phyloP scores from a whole-genome alignment of 257 asterid species.

The Leonotis leonurus region DNA sequence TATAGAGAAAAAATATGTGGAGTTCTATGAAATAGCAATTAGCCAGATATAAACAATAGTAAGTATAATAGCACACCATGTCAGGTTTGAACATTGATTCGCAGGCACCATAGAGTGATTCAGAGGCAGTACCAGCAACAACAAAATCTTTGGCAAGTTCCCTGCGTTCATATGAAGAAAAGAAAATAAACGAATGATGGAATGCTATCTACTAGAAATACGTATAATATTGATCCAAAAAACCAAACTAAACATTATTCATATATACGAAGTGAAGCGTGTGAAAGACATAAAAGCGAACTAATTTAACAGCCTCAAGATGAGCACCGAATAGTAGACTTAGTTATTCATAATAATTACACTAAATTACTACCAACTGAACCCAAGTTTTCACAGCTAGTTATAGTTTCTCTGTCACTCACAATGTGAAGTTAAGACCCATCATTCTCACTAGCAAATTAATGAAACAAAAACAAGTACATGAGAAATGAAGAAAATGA shows the following conservation, averaged over 20 bases:
- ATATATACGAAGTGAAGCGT: background rate
- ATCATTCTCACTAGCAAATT: background rate
- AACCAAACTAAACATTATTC: background rate
- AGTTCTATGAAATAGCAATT: too few species aligned
- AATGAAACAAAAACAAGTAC: background rate
- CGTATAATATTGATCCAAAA: too few species aligned
- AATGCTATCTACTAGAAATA: too few species aligned
- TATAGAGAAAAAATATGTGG: too few species aligned
- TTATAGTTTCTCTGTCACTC: background rate
- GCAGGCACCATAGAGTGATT: constrained; percentile 96
- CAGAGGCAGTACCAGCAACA: constrained; percentile 94
- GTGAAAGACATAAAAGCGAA: background rate
- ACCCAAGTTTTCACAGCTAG: background rate
- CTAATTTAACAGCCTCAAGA: background rate
- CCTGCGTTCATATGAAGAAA: constrained; percentile 31
- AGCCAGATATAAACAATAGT: constrained; percentile 2
- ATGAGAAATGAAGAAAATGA: constrained; percentile 9
- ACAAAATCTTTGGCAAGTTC: constrained; percentile 98
- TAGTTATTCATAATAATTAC: background rate
- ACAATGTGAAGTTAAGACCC: background rate
- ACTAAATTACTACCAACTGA: background rate
- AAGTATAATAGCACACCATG: constrained; percentile 49
- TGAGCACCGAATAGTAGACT: background rate
- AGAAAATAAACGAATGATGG: too few species aligned
- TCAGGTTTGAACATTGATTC: constrained; percentile 97